Evolutionary conservation across 179 eudicot species (phyloP), one percentile per base, ranked within the genome.

Genomic region (Silene coronaria): DNA sequence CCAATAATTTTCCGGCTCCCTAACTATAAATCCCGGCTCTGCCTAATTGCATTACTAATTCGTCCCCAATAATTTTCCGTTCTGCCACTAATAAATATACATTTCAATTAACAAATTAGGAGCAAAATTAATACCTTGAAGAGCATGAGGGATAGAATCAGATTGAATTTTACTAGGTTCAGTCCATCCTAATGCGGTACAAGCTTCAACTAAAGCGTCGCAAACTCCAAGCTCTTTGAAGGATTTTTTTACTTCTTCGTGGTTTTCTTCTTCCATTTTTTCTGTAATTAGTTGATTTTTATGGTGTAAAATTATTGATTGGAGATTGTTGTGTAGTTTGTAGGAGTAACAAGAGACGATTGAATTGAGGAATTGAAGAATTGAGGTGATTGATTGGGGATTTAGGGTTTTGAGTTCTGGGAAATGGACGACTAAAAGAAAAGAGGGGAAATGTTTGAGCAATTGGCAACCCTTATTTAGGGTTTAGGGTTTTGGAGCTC

Each of bases 61-160:
- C 48, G 13, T 11, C 14, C 48, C 13, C 13, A 10, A 10, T 42
- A 42, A 42, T 42, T 36, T 34, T 36, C 45, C 45, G 45, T 53
- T 3, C 21, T 8, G 21, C 0, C 3, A 13, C 21, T 17, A 16
- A 30, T 28, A 63, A 16, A 27, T 30, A 11, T n/a, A n/a, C n/a
- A n/a, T 8, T 63, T 4, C 17, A 11, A 63, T 63, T 24, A 22
- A 26, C n/a, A 13, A 62, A 26, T 62, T 10, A 24, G 26, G 13
- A 62, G 5, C 16, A 26, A 26, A 26, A 3, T 24, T 2, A 42
- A 72, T 16, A 61, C 73, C 68, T 65, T 42, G 13, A 13, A 92
- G 84, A 26, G 93, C 97, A 77, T 83, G 87, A 72, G 99, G 99
- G 76, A 95, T 87, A 5, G 93, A 85, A 67, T 92, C 91, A 16